Conservation (phyloP, 345 rosid species). For the Mangifera indica region DNA sequence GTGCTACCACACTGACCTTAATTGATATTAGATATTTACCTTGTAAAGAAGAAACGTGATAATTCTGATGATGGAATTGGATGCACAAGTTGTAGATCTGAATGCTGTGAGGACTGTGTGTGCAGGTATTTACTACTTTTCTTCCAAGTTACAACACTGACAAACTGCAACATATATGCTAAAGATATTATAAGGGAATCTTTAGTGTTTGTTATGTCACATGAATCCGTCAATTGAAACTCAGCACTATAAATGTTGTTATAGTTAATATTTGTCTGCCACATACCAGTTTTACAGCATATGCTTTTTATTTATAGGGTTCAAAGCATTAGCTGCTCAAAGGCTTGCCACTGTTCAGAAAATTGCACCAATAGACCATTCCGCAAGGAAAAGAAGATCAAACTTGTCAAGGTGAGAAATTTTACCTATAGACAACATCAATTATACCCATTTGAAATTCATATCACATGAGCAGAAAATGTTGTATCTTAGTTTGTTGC, state of each 20-base stretch:
- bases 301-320: conserved; percentile 41
- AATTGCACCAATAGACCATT: conserved; percentile 91
- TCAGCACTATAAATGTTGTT: not conserved
- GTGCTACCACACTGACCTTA: conserved; percentile 32
- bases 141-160: not conserved
- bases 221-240: not conserved
- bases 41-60: conserved; percentile 81
- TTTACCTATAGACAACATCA: not conserved
- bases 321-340: conserved; percentile 92
- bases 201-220: not conserved
- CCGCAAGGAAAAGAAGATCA: conserved; percentile 83
- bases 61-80: conserved; percentile 67
- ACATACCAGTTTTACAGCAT: conserved; percentile 13
- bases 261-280: not conserved
- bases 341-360: conserved; percentile 76
- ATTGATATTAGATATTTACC: conserved; percentile 68
- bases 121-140: conserved; percentile 59
- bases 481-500: conserved; percentile 3
- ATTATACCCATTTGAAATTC: not conserved
- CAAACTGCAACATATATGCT: not conserved
- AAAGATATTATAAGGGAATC: not conserved
- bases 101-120: conserved; percentile 74
- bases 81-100: conserved; percentile 74
- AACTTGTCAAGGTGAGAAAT: conserved; percentile 64
- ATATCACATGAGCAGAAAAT: not conserved